Percentiles rank a stretch among this genome's conserved stretches.
phyloP scores from a whole-genome alignment of 371 early-diverging fungal genomes.

The Haplosporangium sp. region DNA sequence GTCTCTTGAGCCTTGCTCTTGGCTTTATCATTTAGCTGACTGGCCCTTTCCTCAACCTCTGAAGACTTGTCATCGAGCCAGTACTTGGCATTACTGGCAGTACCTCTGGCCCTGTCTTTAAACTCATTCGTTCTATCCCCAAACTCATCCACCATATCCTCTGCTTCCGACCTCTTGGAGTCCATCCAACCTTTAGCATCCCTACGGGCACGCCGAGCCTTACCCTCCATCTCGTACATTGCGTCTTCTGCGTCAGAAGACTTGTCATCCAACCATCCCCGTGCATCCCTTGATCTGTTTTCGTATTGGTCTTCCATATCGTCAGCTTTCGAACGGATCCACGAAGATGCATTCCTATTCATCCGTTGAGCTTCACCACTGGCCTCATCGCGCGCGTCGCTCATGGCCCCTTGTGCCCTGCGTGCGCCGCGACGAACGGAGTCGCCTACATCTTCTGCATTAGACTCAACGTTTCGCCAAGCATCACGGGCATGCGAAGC shows the following conservation, averaged over 20 bases:
- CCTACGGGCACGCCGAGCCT: conserved; percentile 8
- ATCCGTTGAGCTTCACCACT: background rate
- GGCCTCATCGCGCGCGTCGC: conserved; percentile 7
- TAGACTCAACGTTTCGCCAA: conserved; percentile 29
- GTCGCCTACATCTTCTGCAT: conserved; percentile 2
- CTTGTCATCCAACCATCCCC: conserved; percentile 19
- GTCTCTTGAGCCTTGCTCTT: conserved; percentile 12
- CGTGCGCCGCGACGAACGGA: background rate
- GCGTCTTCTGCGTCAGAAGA: conserved; percentile 17
- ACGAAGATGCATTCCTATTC: background rate
- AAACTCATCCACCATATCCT: conserved; percentile 15
- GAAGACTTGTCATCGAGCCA: conserved; percentile 5
- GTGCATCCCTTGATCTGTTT: conserved; percentile 6
- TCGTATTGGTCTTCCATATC: conserved; percentile 9
- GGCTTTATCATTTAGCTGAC: background rate
- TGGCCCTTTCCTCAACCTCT: background rate
- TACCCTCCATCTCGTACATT: conserved; percentile 11
- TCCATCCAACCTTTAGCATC: conserved; percentile 29
- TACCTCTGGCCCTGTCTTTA: background rate
- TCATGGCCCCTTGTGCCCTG: background rate
- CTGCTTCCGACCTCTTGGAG: conserved; percentile 15
- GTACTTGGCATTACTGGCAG: conserved; percentile 10
- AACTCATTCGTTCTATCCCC: background rate
- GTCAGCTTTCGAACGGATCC: conserved; percentile 15
- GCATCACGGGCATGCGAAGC: conserved; percentile 36